Conservation (phyloP, 2,329 filamentous ascomycete genomes). For the Fusarium penzigii region DNA sequence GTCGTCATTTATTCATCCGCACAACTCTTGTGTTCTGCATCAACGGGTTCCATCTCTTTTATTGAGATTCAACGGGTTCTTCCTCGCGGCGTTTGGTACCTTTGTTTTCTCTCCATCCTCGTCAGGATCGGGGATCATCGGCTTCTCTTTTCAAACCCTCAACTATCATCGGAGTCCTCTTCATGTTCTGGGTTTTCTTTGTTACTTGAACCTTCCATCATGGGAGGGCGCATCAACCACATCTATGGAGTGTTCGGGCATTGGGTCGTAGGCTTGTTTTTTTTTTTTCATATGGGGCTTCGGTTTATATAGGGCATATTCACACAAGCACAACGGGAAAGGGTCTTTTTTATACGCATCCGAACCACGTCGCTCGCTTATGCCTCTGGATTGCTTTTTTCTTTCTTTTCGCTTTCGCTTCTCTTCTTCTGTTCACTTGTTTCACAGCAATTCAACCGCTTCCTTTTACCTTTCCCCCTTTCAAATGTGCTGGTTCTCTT, state of each 20-base stretch:
- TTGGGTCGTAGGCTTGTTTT: neutral
- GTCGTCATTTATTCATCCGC: neutral
- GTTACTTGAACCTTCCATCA: neutral
- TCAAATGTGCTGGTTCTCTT: slow-evolving; percentile 16
- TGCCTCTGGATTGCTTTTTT: neutral
- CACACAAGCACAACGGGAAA: neutral
- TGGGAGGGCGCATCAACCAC: no score
- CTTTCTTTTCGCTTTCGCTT: neutral
- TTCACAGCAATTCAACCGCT: no score
- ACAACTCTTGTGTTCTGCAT: neutral
- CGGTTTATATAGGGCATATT: neutral
- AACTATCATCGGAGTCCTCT: no score
- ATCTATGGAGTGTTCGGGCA: neutral
- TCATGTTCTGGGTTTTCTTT: neutral
- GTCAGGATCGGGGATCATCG: neutral
- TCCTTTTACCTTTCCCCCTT: neutral
- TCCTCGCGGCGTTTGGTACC: neutral
- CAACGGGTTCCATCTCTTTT: no score
- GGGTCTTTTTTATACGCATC: neutral
- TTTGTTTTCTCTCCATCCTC: neutral
- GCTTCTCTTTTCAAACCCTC: neutral
- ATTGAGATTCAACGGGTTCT: no score
- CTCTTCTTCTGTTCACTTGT: slow-evolving; percentile 2
- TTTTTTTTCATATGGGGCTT: neutral
- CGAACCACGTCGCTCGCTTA: neutral